phyloP scores from a whole-genome alignment of 768 basidiomycete species.

The Lactifluus subvellereus region DNA sequence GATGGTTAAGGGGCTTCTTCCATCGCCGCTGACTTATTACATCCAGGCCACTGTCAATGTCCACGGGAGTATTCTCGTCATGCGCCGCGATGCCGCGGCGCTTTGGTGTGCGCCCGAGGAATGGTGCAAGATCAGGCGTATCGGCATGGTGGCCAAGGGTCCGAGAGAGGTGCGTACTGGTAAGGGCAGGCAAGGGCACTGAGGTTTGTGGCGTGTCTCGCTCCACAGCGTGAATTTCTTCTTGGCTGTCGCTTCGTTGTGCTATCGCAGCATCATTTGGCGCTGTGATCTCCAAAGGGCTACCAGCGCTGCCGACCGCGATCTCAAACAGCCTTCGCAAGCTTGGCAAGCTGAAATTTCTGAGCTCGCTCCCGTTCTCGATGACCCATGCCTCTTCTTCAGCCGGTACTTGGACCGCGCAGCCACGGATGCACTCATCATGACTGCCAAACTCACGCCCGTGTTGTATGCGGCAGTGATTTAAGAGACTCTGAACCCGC shows the following conservation, averaged over 20 bases:
- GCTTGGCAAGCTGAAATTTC: conserved; percentile 41
- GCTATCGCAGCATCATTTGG: neutral
- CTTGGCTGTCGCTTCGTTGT: conserved; percentile 1
- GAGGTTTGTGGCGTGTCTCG: conserved; percentile 21
- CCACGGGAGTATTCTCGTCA: conserved; percentile 32
- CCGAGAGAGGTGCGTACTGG: conserved; percentile 39
- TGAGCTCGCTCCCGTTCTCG: conserved; percentile 37
- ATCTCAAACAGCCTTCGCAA: conserved; percentile 44
- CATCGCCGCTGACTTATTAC: conserved; percentile 26
- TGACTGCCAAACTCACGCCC: conserved; percentile 44
- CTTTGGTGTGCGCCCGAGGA: conserved; percentile 42
- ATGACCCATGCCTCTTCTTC: conserved; percentile 35
- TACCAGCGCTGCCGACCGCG: conserved; percentile 38
- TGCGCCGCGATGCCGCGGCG: conserved; percentile 38
- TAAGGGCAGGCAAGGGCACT: neutral
- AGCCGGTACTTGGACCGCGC: conserved; percentile 35
- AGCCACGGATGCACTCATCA: conserved; percentile 45
- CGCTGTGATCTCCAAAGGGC: conserved; percentile 25
- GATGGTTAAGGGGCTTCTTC: conserved; percentile 37
- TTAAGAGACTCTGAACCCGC: conserved; percentile 46
- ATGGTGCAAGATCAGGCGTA: conserved; percentile 45
- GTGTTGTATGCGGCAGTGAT: conserved; percentile 48
- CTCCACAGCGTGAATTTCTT: neutral
- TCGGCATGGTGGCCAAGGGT: conserved; percentile 48
- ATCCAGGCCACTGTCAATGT: conserved; percentile 30